A percentile compares a stretch with the other conserved stretches of the same genome.
phyloP scores from a whole-genome alignment of 2,329 filamentous ascomycete genomes.

The Sarocladium oryzae region DNA sequence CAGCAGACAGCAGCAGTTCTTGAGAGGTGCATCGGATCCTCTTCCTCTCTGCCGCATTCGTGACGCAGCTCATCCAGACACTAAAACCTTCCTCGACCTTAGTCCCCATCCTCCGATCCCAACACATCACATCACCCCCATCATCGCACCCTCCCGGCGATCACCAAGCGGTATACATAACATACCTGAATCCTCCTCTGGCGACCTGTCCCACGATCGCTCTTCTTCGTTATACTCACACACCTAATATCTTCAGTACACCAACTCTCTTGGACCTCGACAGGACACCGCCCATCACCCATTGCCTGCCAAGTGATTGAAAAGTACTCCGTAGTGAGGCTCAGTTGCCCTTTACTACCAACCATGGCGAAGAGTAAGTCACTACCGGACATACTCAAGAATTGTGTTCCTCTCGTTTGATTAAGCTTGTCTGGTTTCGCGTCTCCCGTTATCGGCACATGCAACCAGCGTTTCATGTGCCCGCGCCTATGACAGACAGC shows the following conservation, averaged over 20 bases:
- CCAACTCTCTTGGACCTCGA: background rate
- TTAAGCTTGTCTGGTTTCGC: background rate
- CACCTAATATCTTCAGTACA: background rate
- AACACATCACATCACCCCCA: background rate
- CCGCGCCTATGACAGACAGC: background rate
- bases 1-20: no score
- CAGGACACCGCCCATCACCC: background rate
- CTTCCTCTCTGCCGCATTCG: conserved; percentile 5
- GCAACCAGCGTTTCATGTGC: conserved; percentile 8
- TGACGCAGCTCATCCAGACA: conserved; percentile 3
- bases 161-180: no score
- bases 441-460: background rate
- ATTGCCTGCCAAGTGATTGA: background rate
- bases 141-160: background rate
- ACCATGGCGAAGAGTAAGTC: conserved; percentile 9
- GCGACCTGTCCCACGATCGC: background rate
- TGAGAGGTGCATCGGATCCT: no score
- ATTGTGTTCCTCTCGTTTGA: background rate
- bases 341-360: background rate
- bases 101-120: background rate
- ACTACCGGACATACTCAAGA: background rate
- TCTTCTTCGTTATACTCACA: background rate
- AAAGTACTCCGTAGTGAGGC: background rate
- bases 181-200: background rate
- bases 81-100: background rate